Evolutionary conservation across 2,329 filamentous ascomycete species (phyloP), one percentile per base, ranked within the genome.

Genomic region (Aureobasidium subglaciale): DNA sequence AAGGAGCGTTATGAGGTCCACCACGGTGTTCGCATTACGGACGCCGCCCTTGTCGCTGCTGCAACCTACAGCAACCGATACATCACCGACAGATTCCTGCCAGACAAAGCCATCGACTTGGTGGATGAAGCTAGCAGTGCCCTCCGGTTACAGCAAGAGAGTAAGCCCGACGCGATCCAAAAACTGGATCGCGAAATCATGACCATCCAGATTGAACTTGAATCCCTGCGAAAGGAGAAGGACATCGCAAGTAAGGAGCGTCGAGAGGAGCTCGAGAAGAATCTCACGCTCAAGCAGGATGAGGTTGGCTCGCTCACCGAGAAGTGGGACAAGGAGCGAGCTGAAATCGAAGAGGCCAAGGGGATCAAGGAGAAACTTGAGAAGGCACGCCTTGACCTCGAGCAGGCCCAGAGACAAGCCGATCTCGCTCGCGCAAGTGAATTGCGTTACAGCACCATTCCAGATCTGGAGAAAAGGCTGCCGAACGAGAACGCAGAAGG

Each of bases 1-100:
- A 97, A 97, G 68, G 91, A 97, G 66, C 89, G 90, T 62, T 99
- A 99, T 65, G 93, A 97, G 70, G 89, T 97, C 0, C 93, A 97
- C 62, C 93, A 99, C 66, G 92, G 93, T 71, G 92, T 97, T 0
- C 81, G 91, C 54, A 97, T 99, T 62, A 95, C 90, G 0, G 93
- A 97, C 64, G 86, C 87, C 2, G 90, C 93, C 6, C 75, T 97
- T 10, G 92, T 99, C 13, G 90, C 93, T 1, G 92, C 93, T 2
- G 91, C 92, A 2, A 88, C 89, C 0, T 88, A 95, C 67, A 93
- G 88, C 60, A 97, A 97, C 66, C 87, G 93, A 50, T 99, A 97
- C 70, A 93, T 99, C 63, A 96, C 91, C 13, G 92, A 97, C 67
- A 86, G 93, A 1, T 97, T 96, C 71, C 76, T 97, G 0, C 93